Evolutionary conservation across 2,329 filamentous ascomycete genomes (phyloP).

Genomic region (Diaporthe batatas): DNA sequence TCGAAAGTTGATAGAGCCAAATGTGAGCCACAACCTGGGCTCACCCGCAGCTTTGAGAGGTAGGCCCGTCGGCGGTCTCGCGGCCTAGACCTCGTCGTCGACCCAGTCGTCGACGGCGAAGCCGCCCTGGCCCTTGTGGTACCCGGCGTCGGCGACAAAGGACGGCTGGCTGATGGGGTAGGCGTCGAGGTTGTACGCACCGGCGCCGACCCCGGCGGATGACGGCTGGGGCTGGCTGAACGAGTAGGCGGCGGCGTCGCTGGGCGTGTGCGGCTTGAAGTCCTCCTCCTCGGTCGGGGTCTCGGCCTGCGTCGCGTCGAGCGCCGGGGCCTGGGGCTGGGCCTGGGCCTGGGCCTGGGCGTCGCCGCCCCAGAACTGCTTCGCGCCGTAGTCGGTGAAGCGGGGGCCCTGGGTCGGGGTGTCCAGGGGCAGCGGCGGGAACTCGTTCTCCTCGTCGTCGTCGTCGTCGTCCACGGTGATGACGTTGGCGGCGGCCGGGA

Average conservation of each 20-base stretch:
- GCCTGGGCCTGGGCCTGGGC: conserved; percentile 5
- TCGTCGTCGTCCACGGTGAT: conserved; percentile 6
- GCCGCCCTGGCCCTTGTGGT: neutral
- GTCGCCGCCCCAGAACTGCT: conserved; percentile 1
- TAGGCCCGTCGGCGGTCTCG: too few relatives aligned
- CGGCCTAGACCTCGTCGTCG: conserved; percentile 28
- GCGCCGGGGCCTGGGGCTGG: conserved; percentile 13
- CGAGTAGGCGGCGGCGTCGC: conserved; percentile 10
- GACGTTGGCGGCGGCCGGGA: neutral
- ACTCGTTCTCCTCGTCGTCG: conserved; percentile 9
- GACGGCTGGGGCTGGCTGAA: conserved; percentile 15
- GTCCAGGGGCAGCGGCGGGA: conserved; percentile 1
- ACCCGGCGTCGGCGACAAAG: neutral
- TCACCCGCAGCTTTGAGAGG: neutral
- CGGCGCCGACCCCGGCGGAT: neutral
- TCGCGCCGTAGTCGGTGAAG: neutral
- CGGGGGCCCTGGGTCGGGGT: neutral
- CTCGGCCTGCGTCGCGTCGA: conserved; percentile 44
- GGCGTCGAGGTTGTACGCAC: neutral
- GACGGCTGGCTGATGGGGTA: neutral
- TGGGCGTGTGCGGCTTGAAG: conserved; percentile 31
- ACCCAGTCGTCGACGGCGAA: neutral
- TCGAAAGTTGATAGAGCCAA: neutral
- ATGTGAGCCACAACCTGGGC: neutral
- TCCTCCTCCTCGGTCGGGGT: conserved; percentile 39